Evolutionary conservation across 768 basidiomycete genomes (phyloP).

Genomic region (Lanmaoa pseudosensibilis): DNA sequence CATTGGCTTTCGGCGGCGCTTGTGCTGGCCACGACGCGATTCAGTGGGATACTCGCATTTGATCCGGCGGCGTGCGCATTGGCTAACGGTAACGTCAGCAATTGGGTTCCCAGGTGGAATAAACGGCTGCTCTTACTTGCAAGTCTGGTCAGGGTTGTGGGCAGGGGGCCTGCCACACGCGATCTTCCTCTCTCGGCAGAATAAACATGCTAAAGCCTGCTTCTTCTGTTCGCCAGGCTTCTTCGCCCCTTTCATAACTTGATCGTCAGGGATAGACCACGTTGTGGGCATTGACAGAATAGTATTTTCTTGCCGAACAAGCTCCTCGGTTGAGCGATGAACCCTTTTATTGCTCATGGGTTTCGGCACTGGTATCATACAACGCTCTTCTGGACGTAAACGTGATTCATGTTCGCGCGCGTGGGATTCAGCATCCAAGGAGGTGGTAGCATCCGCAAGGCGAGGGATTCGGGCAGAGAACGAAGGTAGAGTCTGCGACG

Average conservation of each 20-base stretch:
- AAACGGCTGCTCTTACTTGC: conserved; percentile 42
- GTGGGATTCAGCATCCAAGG: conserved; percentile 18
- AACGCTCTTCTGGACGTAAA: conserved; percentile 28
- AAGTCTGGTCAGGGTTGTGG: conserved; percentile 38
- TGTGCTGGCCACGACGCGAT: conserved; percentile 48
- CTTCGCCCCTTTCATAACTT: conserved; percentile 33
- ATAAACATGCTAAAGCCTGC: conserved; percentile 47
- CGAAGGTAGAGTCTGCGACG: conserved; percentile 22
- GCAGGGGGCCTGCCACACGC: conserved; percentile 46
- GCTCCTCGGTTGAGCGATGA: conserved; percentile 30
- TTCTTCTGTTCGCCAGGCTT: conserved; percentile 42
- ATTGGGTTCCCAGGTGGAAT: conserved; percentile 7
- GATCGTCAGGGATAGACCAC: conserved; percentile 37
- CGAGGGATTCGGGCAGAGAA: conserved; percentile 19
- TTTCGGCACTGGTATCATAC: conserved; percentile 20
- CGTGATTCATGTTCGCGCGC: conserved; percentile 19
- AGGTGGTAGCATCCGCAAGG: conserved; percentile 4
- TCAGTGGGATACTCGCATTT: conserved; percentile 51
- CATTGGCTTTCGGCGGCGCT: conserved; percentile 35
- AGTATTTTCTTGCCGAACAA: conserved; percentile 30
- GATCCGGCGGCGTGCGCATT: conserved; percentile 47
- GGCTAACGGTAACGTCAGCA: conserved; percentile 34
- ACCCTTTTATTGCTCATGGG: conserved; percentile 27
- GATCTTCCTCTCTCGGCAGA: conserved; percentile 52
- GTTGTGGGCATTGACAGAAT: conserved; percentile 27